These are phyloP conservation scores for Coemansia erecta DNA, from an alignment of 192 early-diverging fungal genomes.

Conservation along the genomic window DNA sequence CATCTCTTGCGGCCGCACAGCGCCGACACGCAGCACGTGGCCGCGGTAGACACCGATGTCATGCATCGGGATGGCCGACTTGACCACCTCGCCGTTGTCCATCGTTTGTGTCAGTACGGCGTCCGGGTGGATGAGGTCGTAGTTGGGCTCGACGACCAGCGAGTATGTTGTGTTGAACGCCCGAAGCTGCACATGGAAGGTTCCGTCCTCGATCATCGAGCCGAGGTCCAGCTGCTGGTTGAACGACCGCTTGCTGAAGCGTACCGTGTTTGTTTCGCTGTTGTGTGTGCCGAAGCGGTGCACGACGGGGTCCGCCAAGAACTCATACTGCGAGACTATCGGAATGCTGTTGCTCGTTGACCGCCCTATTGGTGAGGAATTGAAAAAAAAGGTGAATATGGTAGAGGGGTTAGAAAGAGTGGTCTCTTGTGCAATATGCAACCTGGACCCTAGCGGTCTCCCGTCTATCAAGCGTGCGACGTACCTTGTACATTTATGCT, in stretches of 20 bases:
- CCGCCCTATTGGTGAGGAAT: constrained; percentile 8
- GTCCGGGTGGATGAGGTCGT: constrained; percentile 66
- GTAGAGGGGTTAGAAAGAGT: too few relatives aligned
- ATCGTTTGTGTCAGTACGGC: constrained; percentile 40
- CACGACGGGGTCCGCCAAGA: constrained; percentile 40
- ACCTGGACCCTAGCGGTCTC: not conserved
- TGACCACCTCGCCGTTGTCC: constrained; percentile 10
- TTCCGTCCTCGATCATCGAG: constrained; percentile 53
- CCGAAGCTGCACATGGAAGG: constrained; percentile 55
- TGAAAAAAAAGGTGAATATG: too few relatives aligned
- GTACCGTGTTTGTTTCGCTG: not conserved
- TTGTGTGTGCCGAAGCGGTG: constrained; percentile 22
- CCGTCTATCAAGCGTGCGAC: not conserved
- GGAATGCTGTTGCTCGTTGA: constrained; percentile 32
- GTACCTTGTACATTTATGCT: constrained; percentile 4
- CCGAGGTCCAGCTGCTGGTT: constrained; percentile 18
- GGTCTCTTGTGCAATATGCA: not conserved
- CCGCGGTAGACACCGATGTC: constrained; percentile 60
- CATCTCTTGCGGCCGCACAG: constrained; percentile 17
- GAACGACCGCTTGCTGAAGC: constrained; percentile 31
- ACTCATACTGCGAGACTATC: constrained; percentile 42
- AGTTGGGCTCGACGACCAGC: constrained; percentile 66
- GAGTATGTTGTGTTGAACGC: constrained; percentile 67
- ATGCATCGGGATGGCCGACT: constrained; percentile 16
- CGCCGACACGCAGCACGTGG: constrained; percentile 41